Conservation (phyloP, 192 early-diverging fungal species). For the Obelidium mucronatum region DNA sequence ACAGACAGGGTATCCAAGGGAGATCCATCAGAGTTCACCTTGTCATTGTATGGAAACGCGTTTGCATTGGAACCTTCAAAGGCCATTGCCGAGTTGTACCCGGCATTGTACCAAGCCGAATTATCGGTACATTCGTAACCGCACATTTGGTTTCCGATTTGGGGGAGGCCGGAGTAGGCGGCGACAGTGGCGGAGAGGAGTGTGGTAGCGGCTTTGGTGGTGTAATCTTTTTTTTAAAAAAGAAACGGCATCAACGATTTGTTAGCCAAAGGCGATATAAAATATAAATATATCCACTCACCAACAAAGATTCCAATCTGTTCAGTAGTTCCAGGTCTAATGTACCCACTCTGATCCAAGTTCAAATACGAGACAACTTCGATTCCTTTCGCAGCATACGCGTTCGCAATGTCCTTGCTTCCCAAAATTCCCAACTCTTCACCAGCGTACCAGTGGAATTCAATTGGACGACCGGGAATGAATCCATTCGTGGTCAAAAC, state of each 20-base stretch:
- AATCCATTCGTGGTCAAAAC: conserved; percentile 68
- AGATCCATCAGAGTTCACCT: conserved; percentile 32
- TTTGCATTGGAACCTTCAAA: neutral
- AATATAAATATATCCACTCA: no score
- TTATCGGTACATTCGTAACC: conserved; percentile 12
- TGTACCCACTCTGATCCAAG: conserved; percentile 67
- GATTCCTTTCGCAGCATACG: conserved; percentile 32
- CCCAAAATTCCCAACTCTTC: conserved; percentile 87
- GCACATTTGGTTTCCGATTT: neutral
- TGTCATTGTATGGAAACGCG: conserved; percentile 29
- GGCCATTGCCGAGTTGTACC: neutral
- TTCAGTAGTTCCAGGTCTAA: conserved; percentile 37
- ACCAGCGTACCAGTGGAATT: conserved; percentile 90
- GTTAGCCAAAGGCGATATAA: neutral
- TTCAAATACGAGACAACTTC: conserved; percentile 35
- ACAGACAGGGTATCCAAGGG: conserved; percentile 34
- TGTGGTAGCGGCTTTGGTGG: neutral
- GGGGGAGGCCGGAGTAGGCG: neutral
- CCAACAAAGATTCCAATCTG: conserved; percentile 66
- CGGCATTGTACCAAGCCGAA: neutral
- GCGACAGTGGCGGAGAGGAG: neutral
- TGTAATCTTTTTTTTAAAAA: no score
- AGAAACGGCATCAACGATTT: neutral
- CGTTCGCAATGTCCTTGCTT: conserved; percentile 60
- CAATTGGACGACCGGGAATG: conserved; percentile 75